Evolutionary conservation across 345 rosid species (phyloP).

Genomic region (Salix brachista): DNA sequence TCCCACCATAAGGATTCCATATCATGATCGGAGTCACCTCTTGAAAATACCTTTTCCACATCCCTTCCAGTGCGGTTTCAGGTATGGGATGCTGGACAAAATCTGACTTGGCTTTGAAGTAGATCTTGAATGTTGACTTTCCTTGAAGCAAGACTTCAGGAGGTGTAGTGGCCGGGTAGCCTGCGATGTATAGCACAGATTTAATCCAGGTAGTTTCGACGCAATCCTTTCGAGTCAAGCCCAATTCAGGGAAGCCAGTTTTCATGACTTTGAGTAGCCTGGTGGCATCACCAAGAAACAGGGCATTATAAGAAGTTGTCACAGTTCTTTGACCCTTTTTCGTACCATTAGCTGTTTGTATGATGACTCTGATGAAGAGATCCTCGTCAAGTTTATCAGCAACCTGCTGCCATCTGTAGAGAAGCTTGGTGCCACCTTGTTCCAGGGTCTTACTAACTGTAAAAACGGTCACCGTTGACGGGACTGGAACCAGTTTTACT

Average conservation of each 20-base stretch:
- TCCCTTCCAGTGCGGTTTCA: constrained; percentile 17
- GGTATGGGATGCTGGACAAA: constrained; percentile 32
- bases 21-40: constrained; percentile 53
- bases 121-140: constrained; percentile 13
- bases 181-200: constrained; percentile 19
- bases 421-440: constrained; percentile 7
- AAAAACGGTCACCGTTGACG: constrained; percentile 14
- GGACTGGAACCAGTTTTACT: constrained; percentile 15
- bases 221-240: constrained; percentile 25
- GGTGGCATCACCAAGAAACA: constrained; percentile 20
- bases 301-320: constrained; percentile 15
- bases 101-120: constrained; percentile 44
- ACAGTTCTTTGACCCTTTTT: constrained; percentile 8
- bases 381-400: constrained; percentile 13
- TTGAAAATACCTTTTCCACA: constrained; percentile 37
- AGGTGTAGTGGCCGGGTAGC: constrained; percentile 18
- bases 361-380: constrained; percentile 13
- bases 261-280: constrained; percentile 26
- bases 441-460: constrained; percentile 15
- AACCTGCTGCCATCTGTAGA: constrained; percentile 14
- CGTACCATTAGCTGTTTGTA: background rate
- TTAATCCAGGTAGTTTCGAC: constrained; percentile 35
- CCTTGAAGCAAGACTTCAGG: constrained; percentile 32
- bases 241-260: constrained; percentile 34
- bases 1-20: constrained; percentile 75